These are phyloP conservation scores for Eutrema heterophyllum DNA, from an alignment of 345 rosid species.

Conservation along the genomic window DNA sequence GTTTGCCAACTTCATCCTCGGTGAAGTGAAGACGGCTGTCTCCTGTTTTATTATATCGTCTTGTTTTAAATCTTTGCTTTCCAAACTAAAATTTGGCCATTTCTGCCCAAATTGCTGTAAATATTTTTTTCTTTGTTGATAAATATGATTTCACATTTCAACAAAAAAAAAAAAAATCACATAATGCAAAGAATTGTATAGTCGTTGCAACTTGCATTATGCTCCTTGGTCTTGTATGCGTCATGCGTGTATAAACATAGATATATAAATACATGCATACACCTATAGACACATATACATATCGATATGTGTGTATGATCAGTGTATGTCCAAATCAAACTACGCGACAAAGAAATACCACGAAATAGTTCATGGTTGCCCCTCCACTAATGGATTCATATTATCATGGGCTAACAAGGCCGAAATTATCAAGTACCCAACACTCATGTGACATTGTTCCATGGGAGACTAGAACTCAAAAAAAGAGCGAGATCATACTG, in stretches of 20 bases:
- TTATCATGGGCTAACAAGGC: neutral
- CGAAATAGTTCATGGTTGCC: neutral
- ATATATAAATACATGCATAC: neutral
- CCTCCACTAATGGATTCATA: neutral
- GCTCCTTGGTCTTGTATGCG: neutral
- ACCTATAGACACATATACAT: neutral
- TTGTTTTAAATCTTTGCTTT: too few relatives aligned
- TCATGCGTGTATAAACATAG: neutral
- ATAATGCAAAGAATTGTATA: neutral
- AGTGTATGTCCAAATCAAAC: neutral
- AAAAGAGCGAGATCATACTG: too few relatives aligned
- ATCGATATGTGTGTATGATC: neutral
- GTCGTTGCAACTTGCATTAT: neutral
- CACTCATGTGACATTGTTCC: too few relatives aligned
- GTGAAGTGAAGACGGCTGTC: too few relatives aligned
- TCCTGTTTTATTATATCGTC: too few relatives aligned
- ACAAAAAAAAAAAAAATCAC: too few relatives aligned
- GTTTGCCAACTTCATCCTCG: too few relatives aligned
- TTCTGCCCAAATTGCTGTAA: too few relatives aligned
- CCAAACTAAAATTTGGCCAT: too few relatives aligned
- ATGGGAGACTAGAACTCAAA: too few relatives aligned
- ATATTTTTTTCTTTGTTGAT: too few relatives aligned
- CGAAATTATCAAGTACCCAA: neutral
- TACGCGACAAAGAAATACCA: neutral
- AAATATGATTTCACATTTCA: too few relatives aligned